phyloP scores from a whole-genome alignment of 257 asterid genomes.

The Solanum virginianum region DNA sequence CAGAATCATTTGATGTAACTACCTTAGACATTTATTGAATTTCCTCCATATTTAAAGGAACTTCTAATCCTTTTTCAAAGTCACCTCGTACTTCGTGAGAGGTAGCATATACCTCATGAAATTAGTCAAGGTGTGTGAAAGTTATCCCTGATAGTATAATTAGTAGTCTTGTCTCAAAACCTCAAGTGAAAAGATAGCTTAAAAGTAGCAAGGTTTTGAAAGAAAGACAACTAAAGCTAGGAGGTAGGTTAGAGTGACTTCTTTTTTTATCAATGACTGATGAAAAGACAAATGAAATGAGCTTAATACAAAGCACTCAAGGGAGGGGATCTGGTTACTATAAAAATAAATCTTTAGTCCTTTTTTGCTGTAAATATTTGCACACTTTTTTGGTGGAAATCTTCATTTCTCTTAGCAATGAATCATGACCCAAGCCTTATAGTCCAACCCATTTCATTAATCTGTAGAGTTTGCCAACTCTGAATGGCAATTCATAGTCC shows the following conservation, averaged over 20 bases:
- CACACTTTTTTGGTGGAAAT: neutral
- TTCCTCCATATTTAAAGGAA: neutral
- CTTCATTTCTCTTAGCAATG: neutral
- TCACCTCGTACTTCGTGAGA: neutral
- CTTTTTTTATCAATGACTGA: too few relatives aligned
- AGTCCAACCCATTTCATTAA: constrained; percentile 98
- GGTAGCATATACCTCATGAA: neutral
- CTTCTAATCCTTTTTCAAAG: neutral
- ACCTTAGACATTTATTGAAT: neutral
- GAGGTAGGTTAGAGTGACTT: too few relatives aligned
- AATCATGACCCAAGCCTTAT: constrained; percentile 1
- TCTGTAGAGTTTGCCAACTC: constrained; percentile 70
- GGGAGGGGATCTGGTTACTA: too few relatives aligned
- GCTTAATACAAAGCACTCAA: too few relatives aligned
- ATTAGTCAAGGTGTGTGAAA: neutral
- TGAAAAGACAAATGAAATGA: too few relatives aligned
- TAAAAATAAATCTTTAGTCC: neutral
- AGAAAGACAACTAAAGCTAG: too few relatives aligned
- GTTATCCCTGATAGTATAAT: neutral
- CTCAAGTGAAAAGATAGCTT: too few relatives aligned
- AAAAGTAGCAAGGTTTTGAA: too few relatives aligned
- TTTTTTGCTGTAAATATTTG: neutral
- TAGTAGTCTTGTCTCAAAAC: too few relatives aligned
- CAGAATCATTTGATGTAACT: neutral
- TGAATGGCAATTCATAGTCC: constrained; percentile 69